phyloP scores from a whole-genome alignment of 1,139 yeast genomes.

The Candida tropicalis region DNA sequence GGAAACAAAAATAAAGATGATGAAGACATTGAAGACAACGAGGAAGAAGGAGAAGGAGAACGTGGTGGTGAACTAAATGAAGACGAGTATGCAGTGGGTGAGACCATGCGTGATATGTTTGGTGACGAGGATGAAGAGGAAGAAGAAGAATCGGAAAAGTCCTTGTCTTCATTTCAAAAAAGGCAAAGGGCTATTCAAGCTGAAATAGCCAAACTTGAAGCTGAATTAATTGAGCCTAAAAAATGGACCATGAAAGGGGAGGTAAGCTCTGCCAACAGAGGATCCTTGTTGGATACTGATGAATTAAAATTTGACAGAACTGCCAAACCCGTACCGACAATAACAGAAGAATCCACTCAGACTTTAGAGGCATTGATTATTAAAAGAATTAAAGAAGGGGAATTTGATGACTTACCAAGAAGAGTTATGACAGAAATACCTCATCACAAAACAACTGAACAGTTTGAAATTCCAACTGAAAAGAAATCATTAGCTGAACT shows the following conservation, averaged over 20 bases:
- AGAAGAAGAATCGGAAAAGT: constrained; percentile 24
- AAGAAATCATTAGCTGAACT: constrained; percentile 92
- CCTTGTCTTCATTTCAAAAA: constrained; percentile 77
- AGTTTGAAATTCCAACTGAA: constrained; percentile 74
- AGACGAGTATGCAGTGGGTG: constrained; percentile 57
- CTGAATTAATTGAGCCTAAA: constrained; percentile 86
- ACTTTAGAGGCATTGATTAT: constrained; percentile 85
- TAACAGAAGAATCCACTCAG: constrained; percentile 86
- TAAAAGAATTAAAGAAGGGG: constrained; percentile 70
- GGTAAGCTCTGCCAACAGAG: constrained; percentile 78
- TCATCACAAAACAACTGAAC: constrained; percentile 54
- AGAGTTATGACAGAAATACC: constrained; percentile 66
- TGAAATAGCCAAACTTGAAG: constrained; percentile 79
- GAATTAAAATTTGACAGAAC: constrained; percentile 51
- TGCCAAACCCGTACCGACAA: constrained; percentile 74
- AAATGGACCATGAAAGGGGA: constrained; percentile 97
- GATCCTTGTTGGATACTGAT: constrained; percentile 61
- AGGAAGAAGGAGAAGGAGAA: constrained; percentile 41
- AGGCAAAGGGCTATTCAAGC: constrained; percentile 76
- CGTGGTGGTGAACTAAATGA: constrained; percentile 35
- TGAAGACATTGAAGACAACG: constrained; percentile 40
- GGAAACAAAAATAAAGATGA: constrained; percentile 28
- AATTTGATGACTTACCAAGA: constrained; percentile 84
- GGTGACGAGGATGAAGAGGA: constrained; percentile 56
- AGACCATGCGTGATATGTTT: constrained; percentile 61